Evolutionary conservation across 2,329 filamentous ascomycete genomes (phyloP), one percentile per base, ranked within the genome.

Genomic region (Didymella lethalis): DNA sequence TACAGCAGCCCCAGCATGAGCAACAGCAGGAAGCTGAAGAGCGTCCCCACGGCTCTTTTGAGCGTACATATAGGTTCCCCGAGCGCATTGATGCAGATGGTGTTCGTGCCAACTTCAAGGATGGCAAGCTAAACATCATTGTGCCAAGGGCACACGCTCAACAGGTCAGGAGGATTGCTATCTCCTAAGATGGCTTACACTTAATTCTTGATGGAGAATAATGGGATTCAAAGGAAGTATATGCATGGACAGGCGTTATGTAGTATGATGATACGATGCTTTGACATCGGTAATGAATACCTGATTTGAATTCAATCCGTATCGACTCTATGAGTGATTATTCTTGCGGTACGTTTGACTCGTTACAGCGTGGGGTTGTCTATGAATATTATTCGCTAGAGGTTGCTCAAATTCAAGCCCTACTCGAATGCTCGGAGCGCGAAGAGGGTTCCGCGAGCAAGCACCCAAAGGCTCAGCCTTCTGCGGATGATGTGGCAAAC

Each of bases 61-160:
- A 85, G 48, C 85, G 89, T 63, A 85, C 82, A 59, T 91, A 91
- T 80, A 85, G 80, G 74, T 91, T 92, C 80, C 87, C 88, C 0
- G 77, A 78, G 51, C 84, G 83, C 28, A 83, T 92, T 61, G 86
- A 90, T 70, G 83, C 86, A 68, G 85, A 87, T 16, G 77, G 70
- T 3, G 88, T 92, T 54, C 81, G 77, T 44, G 89, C 89, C 48
- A 82, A 73, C 53, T 84, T 91, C 67, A 84, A 86, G 76, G 84
- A 91, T 61, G 89, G 89, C 28, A 81, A 91, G 63, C 80, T 92
- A 64, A 85, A 75, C 65, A 82, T 92, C 59, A 71, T 81, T 26
- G 84, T 91, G 18, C 89, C 89, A 49, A 91, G 90, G 82, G 84
- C 85, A 26, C 71, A 71, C 38, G 64, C 54, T 16, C 68, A 63